Conservation (phyloP, 805 yeast genomes). For the Candida maesae region DNA sequence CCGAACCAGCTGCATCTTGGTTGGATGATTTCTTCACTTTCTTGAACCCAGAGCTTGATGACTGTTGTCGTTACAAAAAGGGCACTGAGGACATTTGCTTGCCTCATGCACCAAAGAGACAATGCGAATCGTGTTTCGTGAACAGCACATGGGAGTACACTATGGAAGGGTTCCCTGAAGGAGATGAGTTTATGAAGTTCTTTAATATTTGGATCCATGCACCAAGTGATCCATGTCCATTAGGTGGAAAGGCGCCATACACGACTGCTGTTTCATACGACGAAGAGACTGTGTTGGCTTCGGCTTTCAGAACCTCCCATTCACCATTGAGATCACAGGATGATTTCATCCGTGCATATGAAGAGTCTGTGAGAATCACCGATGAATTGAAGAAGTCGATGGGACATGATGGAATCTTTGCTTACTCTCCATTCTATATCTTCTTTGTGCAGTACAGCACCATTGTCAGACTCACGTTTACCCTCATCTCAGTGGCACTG, state of each 20-base stretch:
- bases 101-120: slow-evolving; percentile 62
- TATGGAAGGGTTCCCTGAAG: slow-evolving; percentile 83
- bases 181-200: slow-evolving; percentile 63
- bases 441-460: slow-evolving; percentile 85
- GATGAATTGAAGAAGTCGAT: slow-evolving; percentile 43
- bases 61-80: slow-evolving; percentile 76
- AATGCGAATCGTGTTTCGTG: slow-evolving; percentile 70
- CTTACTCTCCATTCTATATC: slow-evolving; percentile 90
- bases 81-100: slow-evolving; percentile 52
- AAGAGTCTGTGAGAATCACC: slow-evolving; percentile 64
- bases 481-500: slow-evolving; percentile 50
- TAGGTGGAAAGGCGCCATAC: slow-evolving; percentile 95
- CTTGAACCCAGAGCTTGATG: slow-evolving; percentile 81
- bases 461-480: slow-evolving; percentile 55
- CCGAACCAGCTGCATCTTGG: slow-evolving; percentile 89
- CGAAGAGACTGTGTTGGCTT: slow-evolving; percentile 42
- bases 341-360: slow-evolving; percentile 80
- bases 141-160: slow-evolving; percentile 61
- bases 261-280: slow-evolving; percentile 48
- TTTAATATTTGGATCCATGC: slow-evolving; percentile 79
- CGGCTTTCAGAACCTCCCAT: slow-evolving; percentile 80
- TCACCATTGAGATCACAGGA: slow-evolving; percentile 72
- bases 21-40: slow-evolving; percentile 85
- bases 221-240: slow-evolving; percentile 87
- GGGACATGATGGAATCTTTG: slow-evolving; percentile 58